Percentiles rank a stretch among this genome's conserved stretches.
Conservation (phyloP, 2,329 filamentous ascomycete genomes). For the Calonectria henricotiae region DNA sequence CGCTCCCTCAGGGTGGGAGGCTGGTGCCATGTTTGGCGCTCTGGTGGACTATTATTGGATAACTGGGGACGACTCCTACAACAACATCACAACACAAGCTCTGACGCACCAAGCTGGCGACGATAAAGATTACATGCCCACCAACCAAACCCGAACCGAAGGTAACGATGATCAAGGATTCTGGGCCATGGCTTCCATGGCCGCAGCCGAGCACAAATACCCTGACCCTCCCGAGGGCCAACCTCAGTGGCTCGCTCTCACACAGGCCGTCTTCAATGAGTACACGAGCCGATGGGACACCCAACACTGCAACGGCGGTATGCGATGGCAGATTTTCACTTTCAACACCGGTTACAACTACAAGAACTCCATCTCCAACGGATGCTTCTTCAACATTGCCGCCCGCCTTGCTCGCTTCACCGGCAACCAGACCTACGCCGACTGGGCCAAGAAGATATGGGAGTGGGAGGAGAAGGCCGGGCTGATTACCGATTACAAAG, state of each 20-base stretch:
- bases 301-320: conserved; percentile 77
- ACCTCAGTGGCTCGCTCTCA: conserved; percentile 83
- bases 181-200: conserved; percentile 88
- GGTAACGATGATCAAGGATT: conserved; percentile 88
- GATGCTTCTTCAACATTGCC: conserved; percentile 79
- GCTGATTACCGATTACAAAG: conserved; percentile 72
- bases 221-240: conserved; percentile 75
- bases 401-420: conserved; percentile 85
- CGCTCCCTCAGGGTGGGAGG: conserved; percentile 74
- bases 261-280: conserved; percentile 86
- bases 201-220: conserved; percentile 83
- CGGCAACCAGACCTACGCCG: conserved; percentile 82
- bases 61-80: conserved; percentile 78
- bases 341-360: conserved; percentile 82
- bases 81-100: conserved; percentile 72
- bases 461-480: conserved; percentile 73
- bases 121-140: conserved; percentile 77
- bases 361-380: conserved; percentile 80
- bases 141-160: conserved; percentile 74
- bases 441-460: conserved; percentile 82
- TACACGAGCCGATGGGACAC: conserved; percentile 81
- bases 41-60: conserved; percentile 82
- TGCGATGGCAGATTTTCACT: conserved; percentile 89
- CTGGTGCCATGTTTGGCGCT: conserved; percentile 80
- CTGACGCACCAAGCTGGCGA: conserved; percentile 74